Conservation (phyloP, 2,329 filamentous ascomycete species). For the Penicillium frequentans region DNA sequence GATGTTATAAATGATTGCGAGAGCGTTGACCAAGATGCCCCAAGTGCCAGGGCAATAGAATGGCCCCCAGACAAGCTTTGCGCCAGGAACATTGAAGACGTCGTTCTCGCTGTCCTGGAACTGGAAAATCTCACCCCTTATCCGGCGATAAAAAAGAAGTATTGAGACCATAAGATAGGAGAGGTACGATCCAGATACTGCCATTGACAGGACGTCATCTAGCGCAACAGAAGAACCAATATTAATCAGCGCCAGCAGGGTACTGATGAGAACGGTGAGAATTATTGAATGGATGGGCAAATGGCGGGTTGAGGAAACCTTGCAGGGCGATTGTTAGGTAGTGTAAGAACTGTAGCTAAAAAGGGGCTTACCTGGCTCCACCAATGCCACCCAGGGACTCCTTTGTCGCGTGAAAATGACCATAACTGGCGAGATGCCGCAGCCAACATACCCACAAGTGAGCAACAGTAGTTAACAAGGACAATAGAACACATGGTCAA, state of each 20-base stretch:
- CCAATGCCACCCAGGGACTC: slow-evolving; percentile 28
- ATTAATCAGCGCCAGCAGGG: slow-evolving; percentile 31
- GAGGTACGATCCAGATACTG: slow-evolving; percentile 5
- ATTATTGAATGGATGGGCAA: slow-evolving; percentile 28
- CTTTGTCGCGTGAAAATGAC: slow-evolving; percentile 29
- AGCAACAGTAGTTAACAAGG: slow-evolving; percentile 30
- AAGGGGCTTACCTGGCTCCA: slow-evolving; percentile 29
- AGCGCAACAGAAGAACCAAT: slow-evolving; percentile 33
- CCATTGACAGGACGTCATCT: slow-evolving; percentile 21
- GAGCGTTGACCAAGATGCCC: slow-evolving; percentile 46
- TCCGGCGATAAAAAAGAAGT: not conserved
- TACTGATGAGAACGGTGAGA: slow-evolving; percentile 13
- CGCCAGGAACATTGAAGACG: slow-evolving; percentile 27
- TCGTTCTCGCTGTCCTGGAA: not conserved
- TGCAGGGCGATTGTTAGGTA: not conserved
- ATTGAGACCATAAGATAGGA: slow-evolving; percentile 4
- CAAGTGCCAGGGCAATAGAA: slow-evolving; percentile 29
- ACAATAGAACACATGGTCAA: slow-evolving; percentile 15
- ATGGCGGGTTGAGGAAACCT: slow-evolving; percentile 22
- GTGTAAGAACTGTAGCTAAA: not conserved
- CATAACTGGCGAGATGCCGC: slow-evolving; percentile 47
- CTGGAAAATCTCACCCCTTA: not conserved
- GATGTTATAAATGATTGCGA: slow-evolving; percentile 46
- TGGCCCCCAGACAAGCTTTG: slow-evolving; percentile 31
- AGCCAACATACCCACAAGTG: slow-evolving; percentile 35